These are phyloP conservation scores for Chaetomiaceae sp. DNA, from an alignment of 2,329 filamentous ascomycete genomes.

Conservation along the genomic window DNA sequence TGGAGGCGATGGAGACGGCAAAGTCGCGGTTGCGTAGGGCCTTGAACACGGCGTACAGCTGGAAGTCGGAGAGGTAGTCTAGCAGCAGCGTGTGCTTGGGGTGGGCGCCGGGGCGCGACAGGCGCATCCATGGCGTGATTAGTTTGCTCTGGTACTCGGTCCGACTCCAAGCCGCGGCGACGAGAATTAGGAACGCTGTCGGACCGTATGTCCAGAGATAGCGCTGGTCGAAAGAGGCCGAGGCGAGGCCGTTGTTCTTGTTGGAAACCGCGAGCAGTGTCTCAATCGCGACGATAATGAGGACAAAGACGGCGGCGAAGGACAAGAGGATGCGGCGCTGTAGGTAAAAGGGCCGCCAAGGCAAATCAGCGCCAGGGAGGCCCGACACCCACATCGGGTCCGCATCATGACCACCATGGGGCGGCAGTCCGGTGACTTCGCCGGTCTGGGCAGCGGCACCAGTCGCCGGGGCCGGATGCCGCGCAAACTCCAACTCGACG, in stretches of 20 bases:
- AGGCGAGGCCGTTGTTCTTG: not conserved
- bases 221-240: not conserved
- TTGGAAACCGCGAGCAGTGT: not conserved
- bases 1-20: not conserved
- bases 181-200: not conserved
- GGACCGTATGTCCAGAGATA: constrained; percentile 3
- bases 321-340: not conserved
- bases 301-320: not conserved
- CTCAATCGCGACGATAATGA: not conserved
- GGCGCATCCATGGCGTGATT: not conserved
- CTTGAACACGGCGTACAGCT: constrained; percentile 1
- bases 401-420: not conserved
- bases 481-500: not conserved
- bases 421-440: not conserved
- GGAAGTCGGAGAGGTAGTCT: constrained; percentile 3
- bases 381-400: not conserved
- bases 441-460: no score
- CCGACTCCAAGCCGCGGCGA: constrained; percentile 1
- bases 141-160: constrained; percentile 2
- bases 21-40: not conserved
- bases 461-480: no score
- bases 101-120: not conserved
- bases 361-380: not conserved
- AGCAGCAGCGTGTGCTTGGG: not conserved
- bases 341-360: not conserved